Base-by-base conservation (phyloP, 352 stramenopile species). In the Nothophytophthora sp. region DNA sequence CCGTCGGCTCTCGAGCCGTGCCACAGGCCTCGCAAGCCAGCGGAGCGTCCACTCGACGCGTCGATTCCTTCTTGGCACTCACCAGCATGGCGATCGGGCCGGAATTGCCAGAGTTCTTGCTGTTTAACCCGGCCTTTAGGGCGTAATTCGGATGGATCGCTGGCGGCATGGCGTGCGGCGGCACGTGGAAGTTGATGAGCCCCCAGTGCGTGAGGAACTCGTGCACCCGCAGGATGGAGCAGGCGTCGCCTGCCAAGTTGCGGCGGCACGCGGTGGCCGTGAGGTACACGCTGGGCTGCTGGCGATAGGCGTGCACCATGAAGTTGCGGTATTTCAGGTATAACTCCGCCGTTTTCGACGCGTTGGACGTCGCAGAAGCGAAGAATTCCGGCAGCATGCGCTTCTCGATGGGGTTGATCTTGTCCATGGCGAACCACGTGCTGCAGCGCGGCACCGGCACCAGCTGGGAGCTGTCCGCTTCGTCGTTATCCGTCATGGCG, bases 281-380 rank as follows among this genome's bases (percentile, higher is more conserved):
- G 20, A 94, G 54, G 57, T 91, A 94, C 51, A 90, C 76, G 44
- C 86, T 66, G 9, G 83, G 83, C 57, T 90, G 77, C 59, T 90
- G 79, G 32, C 81, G 71, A 46, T 88, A 94, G 8, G 79, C 78
- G 53, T 91, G 62, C 29, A 94, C 70, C 81, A 92, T 94, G 57
- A 87, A 94, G 63, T 94, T 94, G 61, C 81, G 81, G 63, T 94
- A 94, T 60, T 88, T 90, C 44, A 92, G 70, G 63, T 94, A 94
- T 12, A 91, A 52, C 56, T 83, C 57, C 27, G 68, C 61, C 20
- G 64, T 78, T 54, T 84, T 82, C 52, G 67, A 79, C 11, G 72
- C 73, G 34, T 60, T 71, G 2, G 44, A 63, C 20, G 42, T 59
- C 33, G 51, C 60, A 50, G 51, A 19, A 23, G 51, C 38, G 48